A percentile compares a stretch with the other conserved stretches of the same genome.
These are phyloP conservation scores for Lachancea sp. DNA, from an alignment of 805 yeast species.

Conservation along the genomic window DNA sequence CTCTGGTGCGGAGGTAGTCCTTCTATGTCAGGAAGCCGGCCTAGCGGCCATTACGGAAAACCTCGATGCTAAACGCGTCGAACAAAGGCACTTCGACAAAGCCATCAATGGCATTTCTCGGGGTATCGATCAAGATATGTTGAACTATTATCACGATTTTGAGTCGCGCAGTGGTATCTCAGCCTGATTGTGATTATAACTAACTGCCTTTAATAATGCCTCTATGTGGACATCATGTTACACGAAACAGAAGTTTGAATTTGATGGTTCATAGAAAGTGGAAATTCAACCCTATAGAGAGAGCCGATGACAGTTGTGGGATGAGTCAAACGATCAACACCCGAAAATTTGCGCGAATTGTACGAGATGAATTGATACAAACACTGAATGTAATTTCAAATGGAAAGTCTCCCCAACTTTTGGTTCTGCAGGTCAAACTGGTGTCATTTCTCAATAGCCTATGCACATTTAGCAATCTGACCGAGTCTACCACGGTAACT, in stretches of 20 bases:
- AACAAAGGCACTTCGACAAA: slow-evolving; percentile 59
- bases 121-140: slow-evolving; percentile 83
- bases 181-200: slow-evolving; percentile 17
- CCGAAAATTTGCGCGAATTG: slow-evolving; percentile 18
- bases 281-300: neutral
- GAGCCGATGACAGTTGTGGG: neutral
- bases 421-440: slow-evolving; percentile 23
- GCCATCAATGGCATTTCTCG: slow-evolving; percentile 64
- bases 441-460: slow-evolving; percentile 20
- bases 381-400: slow-evolving; percentile 14
- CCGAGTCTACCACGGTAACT: slow-evolving; percentile 22
- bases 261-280: neutral
- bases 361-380: slow-evolving; percentile 14
- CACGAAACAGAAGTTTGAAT: neutral
- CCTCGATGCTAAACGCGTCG: slow-evolving; percentile 45
- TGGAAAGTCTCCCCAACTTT: slow-evolving; percentile 10
- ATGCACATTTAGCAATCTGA: slow-evolving; percentile 26
- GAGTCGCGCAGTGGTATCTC: slow-evolving; percentile 38
- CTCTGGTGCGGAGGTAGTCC: slow-evolving; percentile 93
- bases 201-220: no score
- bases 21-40: slow-evolving; percentile 93
- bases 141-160: slow-evolving; percentile 58
- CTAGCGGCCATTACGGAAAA: slow-evolving; percentile 86
- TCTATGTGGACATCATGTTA: neutral
- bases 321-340: slow-evolving; percentile 15